Evolutionary conservation across 1,139 yeast species (phyloP).

Genomic region (Candida smagusa): DNA sequence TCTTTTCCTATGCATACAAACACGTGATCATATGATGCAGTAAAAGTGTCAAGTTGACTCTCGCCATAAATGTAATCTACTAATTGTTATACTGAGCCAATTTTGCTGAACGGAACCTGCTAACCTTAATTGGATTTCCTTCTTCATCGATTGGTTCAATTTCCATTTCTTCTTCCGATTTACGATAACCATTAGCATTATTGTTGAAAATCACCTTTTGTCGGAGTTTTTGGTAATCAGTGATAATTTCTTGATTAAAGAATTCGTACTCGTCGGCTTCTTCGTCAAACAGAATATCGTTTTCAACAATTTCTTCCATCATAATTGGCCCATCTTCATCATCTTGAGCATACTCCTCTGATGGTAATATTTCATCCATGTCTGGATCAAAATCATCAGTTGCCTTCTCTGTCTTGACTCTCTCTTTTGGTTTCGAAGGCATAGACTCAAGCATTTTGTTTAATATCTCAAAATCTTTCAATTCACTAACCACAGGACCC

Average conservation of each 20-base stretch:
- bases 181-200: slow-evolving; percentile 45
- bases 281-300: slow-evolving; percentile 23
- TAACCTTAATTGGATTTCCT: slow-evolving; percentile 56
- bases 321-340: slow-evolving; percentile 40
- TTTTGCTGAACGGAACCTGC: slow-evolving; percentile 57
- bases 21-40: too few species aligned
- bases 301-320: slow-evolving; percentile 37
- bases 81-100: slow-evolving; percentile 1
- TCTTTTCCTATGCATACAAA: too few species aligned
- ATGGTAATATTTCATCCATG: slow-evolving; percentile 20
- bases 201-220: slow-evolving; percentile 44
- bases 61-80: too few species aligned
- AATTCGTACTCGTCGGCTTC: slow-evolving; percentile 24
- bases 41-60: too few species aligned
- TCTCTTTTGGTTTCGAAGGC: slow-evolving; percentile 8
- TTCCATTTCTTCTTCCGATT: slow-evolving; percentile 50
- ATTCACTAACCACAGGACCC: slow-evolving; percentile 54
- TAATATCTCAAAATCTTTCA: slow-evolving; percentile 54
- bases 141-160: slow-evolving; percentile 70
- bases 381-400: slow-evolving; percentile 14
- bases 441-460: slow-evolving; percentile 47
- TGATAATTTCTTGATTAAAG: slow-evolving; percentile 43
- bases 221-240: slow-evolving; percentile 57
- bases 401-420: slow-evolving; percentile 4
- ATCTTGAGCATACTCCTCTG: slow-evolving; percentile 22